Evolutionary conservation across 1,284 basidiomycete species (phyloP), one percentile per base, ranked within the genome.

Genomic region (Ustilago cynodontis): DNA sequence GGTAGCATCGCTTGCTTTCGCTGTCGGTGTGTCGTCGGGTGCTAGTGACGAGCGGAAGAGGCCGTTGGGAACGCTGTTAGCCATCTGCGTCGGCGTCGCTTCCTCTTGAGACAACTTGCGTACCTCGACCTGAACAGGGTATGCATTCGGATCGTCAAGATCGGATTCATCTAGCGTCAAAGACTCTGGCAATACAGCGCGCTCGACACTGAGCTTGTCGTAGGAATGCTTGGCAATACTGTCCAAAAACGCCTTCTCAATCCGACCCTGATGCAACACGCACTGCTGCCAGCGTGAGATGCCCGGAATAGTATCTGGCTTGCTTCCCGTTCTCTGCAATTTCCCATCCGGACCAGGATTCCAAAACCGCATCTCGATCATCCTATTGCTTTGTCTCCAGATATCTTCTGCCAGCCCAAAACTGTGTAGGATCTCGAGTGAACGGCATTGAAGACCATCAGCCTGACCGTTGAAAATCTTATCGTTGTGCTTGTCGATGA

Each of bases 401-500:
- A 71, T 62, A 29, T 62, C 60, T 18, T 71, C 65, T 14, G 16
- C 72, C 29, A 76, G 39, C 0, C 72, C 72, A 37, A 65, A 71
- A 60, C 59, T 64, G 43, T 72, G 73, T 1, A 76, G 57, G 26
- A 76, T 56, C 26, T 76, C 73, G 57, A 76, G 53, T 16, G 73
- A 47, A 1, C 69, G 52, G 43, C 60, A 65, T 43, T 76, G 73
- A 22, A 76, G 31, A n/a, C 73, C 73, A 50, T 76, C 73, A 18
- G 73, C 73, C 33, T 72, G 73, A 22, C 73, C 73, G 9, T 59
- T 68, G 60, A 61, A 68, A 51, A 69, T 65, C 61, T 65, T 68
- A 47, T 73, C 65, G 55, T 60, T 65, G 43, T 65, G 71, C 58
- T 73, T 69, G 65, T 73, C 71, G 31, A 73, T 73, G 58, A 73